Base-by-base conservation (phyloP, 164 flowering plant genomes). In the Cinnamomum micranthum region DNA sequence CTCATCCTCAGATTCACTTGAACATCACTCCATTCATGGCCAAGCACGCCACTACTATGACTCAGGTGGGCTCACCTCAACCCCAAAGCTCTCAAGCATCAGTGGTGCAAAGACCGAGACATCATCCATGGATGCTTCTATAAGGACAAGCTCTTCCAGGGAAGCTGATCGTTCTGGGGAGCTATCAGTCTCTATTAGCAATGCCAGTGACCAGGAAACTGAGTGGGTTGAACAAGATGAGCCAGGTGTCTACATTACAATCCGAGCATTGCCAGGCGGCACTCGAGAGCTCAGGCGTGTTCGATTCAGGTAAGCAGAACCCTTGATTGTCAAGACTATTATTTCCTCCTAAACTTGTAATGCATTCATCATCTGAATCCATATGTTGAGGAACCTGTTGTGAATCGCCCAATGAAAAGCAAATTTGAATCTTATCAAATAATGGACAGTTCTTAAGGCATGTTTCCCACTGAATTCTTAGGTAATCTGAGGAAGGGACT, bases 181-280 rank as follows among this genome's bases (percentile, higher is more conserved):
- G 80, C 87, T 90, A 31, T 93, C 97, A 1, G 79, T 77, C 6
- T 77, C 79, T 7, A 67, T 91, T 33, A 93, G 99, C 84, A 92
- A 90, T 84, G 96, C 96, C 65, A 93, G 99, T 80, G 98, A 95
- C 70, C 75, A 83, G 83, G 98, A 94, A 77, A 85, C 80, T 6
- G 97, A 93, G 81, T 93, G 98, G 98, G 95, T 93, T 71, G 97
- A 93, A 73, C 92, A 93, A 80, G 93, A 90, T 73, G 97, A 91
- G 77, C 91, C 97, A 12, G 98, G 98, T 24, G 98, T 93, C 10
- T 93, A 91, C 78, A 88, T 92, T 71, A 92, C 98, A 23, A 88
- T 93, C 70, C 78, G 87, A 68, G 87, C 91, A 2, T 80, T 90
- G 79, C 92, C 94, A 13, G 91, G 89, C 60, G 95, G 97, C 9